Conservation (phyloP, 805 yeast genomes). For the Komagataella pastoris region DNA sequence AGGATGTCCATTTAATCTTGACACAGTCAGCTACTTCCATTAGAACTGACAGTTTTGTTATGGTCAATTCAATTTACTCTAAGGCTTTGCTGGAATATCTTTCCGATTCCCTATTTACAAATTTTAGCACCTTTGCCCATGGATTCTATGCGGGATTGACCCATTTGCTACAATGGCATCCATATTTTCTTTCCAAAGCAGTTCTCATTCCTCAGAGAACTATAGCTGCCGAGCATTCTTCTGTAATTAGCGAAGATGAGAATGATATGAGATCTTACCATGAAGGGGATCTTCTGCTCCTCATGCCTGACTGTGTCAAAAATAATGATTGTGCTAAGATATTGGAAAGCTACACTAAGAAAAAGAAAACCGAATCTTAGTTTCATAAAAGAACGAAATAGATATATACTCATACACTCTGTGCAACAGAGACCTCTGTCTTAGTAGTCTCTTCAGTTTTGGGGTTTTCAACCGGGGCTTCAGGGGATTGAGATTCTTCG, state of each 20-base stretch:
- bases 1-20: slow-evolving; percentile 42
- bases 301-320: slow-evolving; percentile 43
- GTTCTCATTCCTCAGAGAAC: slow-evolving; percentile 57
- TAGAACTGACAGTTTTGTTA: slow-evolving; percentile 58
- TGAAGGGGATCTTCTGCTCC: slow-evolving; percentile 56
- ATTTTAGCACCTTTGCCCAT: slow-evolving; percentile 45
- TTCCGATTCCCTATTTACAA: slow-evolving; percentile 59
- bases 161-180: slow-evolving; percentile 95
- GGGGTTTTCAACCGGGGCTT: neutral
- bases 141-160: slow-evolving; percentile 59
- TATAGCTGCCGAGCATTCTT: slow-evolving; percentile 31
- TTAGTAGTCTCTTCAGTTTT: neutral
- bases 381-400: neutral
- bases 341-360: slow-evolving; percentile 23
- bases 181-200: slow-evolving; percentile 57
- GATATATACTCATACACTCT: neutral
- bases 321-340: slow-evolving; percentile 38
- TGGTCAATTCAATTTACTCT: slow-evolving; percentile 52
- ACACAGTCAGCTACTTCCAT: slow-evolving; percentile 58
- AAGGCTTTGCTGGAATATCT: slow-evolving; percentile 67
- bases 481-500: slow-evolving; percentile 3
- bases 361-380: slow-evolving; percentile 4
- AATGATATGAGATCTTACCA: slow-evolving; percentile 36
- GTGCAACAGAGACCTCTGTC: neutral
- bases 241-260: slow-evolving; percentile 13